Evolutionary conservation across 805 yeast genomes (phyloP), one percentile per base, ranked within the genome.

Genomic region (Yarrowia hollandica): DNA sequence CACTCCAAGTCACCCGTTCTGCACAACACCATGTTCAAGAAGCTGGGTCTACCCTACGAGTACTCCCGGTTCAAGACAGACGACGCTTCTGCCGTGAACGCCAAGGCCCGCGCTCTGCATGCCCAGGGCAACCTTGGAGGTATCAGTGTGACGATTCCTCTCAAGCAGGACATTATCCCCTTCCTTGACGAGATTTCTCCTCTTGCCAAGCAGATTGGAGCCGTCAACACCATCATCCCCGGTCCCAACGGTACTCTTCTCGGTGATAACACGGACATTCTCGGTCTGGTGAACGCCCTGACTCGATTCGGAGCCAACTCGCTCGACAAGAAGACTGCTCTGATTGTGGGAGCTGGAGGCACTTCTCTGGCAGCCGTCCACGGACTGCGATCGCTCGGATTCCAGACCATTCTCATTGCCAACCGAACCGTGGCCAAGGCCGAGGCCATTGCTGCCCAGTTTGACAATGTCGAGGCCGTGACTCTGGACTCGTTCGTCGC

Each of bases 181-280:
- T 80, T 81, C 64, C 79, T 86, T 63, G 77, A 78, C 62, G 84
- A 81, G 61, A 74, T 92, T 38, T 80, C 90, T 7, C 85, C 81
- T n/a, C 82, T 95, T 15, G 98, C 96, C 14, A 70, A 78, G 63
- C 65, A 72, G n/a, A 89, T 94, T 66, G 98, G 98, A 38, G 98
- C 99, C 18, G 90, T 94, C 59, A 94, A 94, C 74, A 94, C 99
- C 0, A 80, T 94, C 52, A 77, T 79, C 34, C 63, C 76, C 26
- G 83, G 78, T 6, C 73, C 76, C 57, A 75, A 75, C 23, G 56
- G 44, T n/a, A 70, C 72, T 50, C 80, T 85, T 60, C 72, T 71
- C 54, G 99, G 97, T 64, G 92, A 88, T 66, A 94, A 94, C 75
- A 94, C 99, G 39, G 99, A 94, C 71, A 94, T 96, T 96, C 74